Evolutionary conservation across 805 yeast species (phyloP).

Genomic region (Martiniozyma abietophila): DNA sequence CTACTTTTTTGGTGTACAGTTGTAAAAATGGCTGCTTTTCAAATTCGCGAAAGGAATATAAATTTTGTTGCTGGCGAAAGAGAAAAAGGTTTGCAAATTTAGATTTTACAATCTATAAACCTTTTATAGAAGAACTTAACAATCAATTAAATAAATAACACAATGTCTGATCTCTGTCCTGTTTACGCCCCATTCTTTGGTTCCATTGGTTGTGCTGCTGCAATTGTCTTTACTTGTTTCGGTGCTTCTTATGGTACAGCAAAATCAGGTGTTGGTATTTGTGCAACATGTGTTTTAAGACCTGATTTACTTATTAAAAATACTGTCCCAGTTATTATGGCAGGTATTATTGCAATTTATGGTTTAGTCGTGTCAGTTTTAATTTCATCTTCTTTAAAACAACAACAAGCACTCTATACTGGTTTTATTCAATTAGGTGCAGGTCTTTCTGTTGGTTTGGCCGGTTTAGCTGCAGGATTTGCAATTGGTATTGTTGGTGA

Average conservation of each 20-base stretch:
- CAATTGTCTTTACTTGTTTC: conserved; percentile 96
- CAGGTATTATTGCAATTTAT: conserved; percentile 98
- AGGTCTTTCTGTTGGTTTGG: conserved; percentile 93
- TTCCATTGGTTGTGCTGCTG: conserved; percentile 98
- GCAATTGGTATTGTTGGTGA: conserved; percentile 99
- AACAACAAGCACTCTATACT: conserved; percentile 87
- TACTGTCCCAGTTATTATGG: conserved; percentile 97
- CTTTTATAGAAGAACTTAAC: too few relatives aligned
- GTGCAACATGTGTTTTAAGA: conserved; percentile 96
- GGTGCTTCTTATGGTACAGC: conserved; percentile 99
- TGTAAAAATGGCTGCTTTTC: too few relatives aligned
- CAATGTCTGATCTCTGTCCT: conserved; percentile 72
- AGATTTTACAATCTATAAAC: too few relatives aligned
- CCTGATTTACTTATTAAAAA: conserved; percentile 91
- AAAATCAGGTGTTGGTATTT: conserved; percentile 98
- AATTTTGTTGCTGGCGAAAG: too few relatives aligned
- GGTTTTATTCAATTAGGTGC: conserved; percentile 98
- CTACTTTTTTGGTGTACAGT: too few relatives aligned
- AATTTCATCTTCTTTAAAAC: conserved; percentile 82
- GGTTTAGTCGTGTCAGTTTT: conserved; percentile 95
- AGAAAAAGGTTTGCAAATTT: too few relatives aligned
- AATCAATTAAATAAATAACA: conserved; percentile 11
- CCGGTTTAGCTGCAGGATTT: conserved; percentile 97
- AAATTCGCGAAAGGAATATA: too few relatives aligned
- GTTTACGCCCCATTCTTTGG: conserved; percentile 96